A percentile compares a stretch with the other conserved stretches of the same genome.
phyloP scores from a whole-genome alignment of 1,139 yeast species.

The Saccharomyces pastorianus region DNA sequence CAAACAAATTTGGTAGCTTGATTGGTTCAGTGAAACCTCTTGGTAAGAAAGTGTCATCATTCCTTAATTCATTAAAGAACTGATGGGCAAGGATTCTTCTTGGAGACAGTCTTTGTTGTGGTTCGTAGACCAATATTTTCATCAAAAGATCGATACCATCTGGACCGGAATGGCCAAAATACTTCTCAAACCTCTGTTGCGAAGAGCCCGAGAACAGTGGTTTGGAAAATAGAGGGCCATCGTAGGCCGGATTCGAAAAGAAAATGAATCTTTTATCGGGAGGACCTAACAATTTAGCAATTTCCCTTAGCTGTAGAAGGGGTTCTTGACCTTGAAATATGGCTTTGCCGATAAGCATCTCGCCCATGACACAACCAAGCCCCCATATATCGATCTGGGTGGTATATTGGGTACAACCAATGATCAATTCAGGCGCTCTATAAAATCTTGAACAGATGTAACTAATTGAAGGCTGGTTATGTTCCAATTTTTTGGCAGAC shows the following conservation, averaged over 20 bases:
- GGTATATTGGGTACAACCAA: constrained; percentile 67
- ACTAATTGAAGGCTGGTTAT: constrained; percentile 65
- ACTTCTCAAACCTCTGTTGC: constrained; percentile 55
- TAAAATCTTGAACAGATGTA: constrained; percentile 75
- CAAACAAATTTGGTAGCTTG: constrained; percentile 34
- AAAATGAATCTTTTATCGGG: constrained; percentile 61
- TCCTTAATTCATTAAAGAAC: constrained; percentile 61
- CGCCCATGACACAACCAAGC: constrained; percentile 76
- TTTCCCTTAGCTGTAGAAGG: constrained; percentile 65
- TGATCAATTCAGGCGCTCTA: constrained; percentile 75
- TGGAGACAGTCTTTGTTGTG: constrained; percentile 59
- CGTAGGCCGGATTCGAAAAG: constrained; percentile 64
- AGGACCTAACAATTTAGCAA: constrained; percentile 70
- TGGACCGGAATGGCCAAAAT: constrained; percentile 60
- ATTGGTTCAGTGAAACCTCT: constrained; percentile 38
- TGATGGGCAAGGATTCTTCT: constrained; percentile 61
- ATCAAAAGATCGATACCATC: constrained; percentile 64
- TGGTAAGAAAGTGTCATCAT: constrained; percentile 50
- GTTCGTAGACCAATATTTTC: constrained; percentile 66
- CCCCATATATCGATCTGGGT: constrained; percentile 85
- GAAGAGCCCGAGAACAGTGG: constrained; percentile 57
- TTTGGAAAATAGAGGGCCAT: constrained; percentile 65
- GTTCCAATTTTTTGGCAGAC: constrained; percentile 68
- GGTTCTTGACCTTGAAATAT: constrained; percentile 78
- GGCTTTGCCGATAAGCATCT: constrained; percentile 74